Conservation (phyloP, 2,329 filamentous ascomycete genomes). For the Aspergillus quadrilineatus region DNA sequence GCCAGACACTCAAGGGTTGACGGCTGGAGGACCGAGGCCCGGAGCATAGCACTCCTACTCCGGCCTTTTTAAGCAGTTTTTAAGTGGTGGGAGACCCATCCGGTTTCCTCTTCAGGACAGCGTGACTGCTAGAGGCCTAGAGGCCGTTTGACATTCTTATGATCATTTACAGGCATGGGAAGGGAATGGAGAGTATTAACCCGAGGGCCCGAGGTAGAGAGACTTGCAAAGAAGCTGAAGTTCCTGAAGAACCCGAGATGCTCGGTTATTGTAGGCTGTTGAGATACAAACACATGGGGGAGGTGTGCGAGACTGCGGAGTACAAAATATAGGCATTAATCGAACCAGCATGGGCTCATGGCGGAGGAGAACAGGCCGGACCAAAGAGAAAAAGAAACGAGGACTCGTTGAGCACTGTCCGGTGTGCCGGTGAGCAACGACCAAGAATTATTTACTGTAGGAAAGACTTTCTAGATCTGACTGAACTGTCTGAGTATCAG, state of each 20-base stretch:
- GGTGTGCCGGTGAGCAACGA: conserved; percentile 18
- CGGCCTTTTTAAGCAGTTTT: background rate
- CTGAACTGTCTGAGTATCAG: background rate
- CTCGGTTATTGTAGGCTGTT: conserved; percentile 14
- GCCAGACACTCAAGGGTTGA: background rate
- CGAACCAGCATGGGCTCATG: background rate
- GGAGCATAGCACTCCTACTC: background rate
- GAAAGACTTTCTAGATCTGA: conserved; percentile 2
- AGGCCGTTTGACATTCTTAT: background rate
- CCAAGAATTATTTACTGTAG: background rate
- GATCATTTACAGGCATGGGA: background rate
- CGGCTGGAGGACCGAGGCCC: background rate
- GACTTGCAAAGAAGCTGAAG: background rate
- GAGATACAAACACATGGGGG: background rate
- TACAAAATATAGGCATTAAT: background rate
- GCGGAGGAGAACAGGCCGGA: conserved; percentile 7
- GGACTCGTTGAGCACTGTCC: conserved; percentile 9
- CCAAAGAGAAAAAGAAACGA: conserved; percentile 8
- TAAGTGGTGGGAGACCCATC: background rate
- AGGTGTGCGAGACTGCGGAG: background rate
- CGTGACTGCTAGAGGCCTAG: background rate
- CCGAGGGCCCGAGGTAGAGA: conserved; percentile 23
- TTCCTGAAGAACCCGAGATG: conserved; percentile 21
- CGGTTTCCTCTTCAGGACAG: background rate
- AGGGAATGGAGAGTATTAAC: conserved; percentile 14